These are phyloP conservation scores for Fragilaria crotonensis DNA, from an alignment of 108 stramenopile species.

Conservation along the genomic window DNA sequence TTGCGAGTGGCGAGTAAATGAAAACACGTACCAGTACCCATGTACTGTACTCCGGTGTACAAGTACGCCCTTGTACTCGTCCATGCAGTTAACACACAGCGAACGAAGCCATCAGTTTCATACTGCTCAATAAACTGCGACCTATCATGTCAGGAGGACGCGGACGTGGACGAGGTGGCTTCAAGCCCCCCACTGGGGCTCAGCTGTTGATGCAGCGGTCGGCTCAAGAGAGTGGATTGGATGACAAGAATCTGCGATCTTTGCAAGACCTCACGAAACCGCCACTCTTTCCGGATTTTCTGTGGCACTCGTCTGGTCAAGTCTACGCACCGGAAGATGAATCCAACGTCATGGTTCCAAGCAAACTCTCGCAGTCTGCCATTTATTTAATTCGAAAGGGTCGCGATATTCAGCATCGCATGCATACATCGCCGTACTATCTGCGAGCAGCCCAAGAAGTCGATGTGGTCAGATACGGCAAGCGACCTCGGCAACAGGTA, in stretches of 20 bases:
- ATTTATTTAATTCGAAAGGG: conserved; percentile 54
- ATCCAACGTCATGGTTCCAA: conserved; percentile 1
- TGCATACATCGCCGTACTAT: conserved; percentile 50
- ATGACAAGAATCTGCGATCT: conserved; percentile 39
- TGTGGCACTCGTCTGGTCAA: conserved; percentile 48
- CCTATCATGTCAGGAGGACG: conserved; percentile 36
- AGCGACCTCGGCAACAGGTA: conserved; percentile 15
- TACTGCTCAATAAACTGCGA: no score
- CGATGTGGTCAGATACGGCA: conserved; percentile 53
- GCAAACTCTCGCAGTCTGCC: conserved; percentile 27
- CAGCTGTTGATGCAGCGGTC: conserved; percentile 53
- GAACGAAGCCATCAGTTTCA: no score
- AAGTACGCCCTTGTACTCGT: no score
- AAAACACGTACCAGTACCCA: no score
- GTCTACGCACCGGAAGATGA: conserved; percentile 7
- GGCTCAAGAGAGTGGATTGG: conserved; percentile 64
- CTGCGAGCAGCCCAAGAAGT: conserved; percentile 45
- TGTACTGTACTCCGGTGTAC: no score
- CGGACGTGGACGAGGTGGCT: conserved; percentile 37
- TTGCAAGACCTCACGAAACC: conserved; percentile 38
- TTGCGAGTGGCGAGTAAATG: no score
- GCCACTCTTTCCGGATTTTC: conserved; percentile 40
- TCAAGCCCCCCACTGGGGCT: conserved; percentile 36
- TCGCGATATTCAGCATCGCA: conserved; percentile 53
- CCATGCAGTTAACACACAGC: no score